A percentile compares a stretch with the other conserved stretches of the same genome.
Conservation (phyloP, 768 basidiomycete species). For the Trametes cubensis region DNA sequence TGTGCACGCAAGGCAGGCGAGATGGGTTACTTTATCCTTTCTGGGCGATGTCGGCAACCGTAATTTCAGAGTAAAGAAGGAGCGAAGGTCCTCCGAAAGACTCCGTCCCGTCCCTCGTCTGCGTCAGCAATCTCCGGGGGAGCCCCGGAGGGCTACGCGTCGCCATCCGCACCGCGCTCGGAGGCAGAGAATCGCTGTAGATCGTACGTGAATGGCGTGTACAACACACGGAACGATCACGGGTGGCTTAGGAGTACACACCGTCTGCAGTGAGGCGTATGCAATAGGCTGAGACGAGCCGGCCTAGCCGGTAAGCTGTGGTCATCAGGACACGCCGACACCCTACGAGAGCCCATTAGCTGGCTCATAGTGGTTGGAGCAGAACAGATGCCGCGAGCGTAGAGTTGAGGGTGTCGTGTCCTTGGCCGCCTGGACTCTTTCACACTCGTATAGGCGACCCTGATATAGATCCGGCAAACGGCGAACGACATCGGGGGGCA, state of each 20-base stretch:
- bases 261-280: slow-evolving; percentile 4
- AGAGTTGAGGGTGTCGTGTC: slow-evolving; percentile 18
- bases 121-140: not conserved
- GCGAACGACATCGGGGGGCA: slow-evolving; percentile 7
- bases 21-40: slow-evolving; percentile 5
- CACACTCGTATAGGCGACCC: slow-evolving; percentile 9
- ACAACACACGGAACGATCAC: slow-evolving; percentile 18
- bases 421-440: slow-evolving; percentile 2
- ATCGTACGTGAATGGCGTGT: slow-evolving; percentile 21
- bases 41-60: not conserved
- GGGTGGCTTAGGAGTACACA: slow-evolving; percentile 11
- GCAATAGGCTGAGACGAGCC: not conserved
- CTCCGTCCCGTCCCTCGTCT: not conserved
- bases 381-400: slow-evolving; percentile 15
- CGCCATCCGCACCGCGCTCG: slow-evolving; percentile 3
- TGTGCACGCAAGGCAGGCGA: not conserved
- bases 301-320: slow-evolving; percentile 9
- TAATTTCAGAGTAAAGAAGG: not conserved
- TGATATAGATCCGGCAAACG: slow-evolving; percentile 11
- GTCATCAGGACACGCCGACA: slow-evolving; percentile 6
- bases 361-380: slow-evolving; percentile 14
- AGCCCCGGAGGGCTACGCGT: slow-evolving; percentile 1
- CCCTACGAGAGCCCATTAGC: slow-evolving; percentile 4
- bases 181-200: slow-evolving; percentile 18
- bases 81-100: not conserved